Percentiles rank a stretch among this genome's conserved stretches.
Evolutionary conservation across 2,329 filamentous ascomycete species (phyloP).

Genomic region (Clarireedia hainanense): DNA sequence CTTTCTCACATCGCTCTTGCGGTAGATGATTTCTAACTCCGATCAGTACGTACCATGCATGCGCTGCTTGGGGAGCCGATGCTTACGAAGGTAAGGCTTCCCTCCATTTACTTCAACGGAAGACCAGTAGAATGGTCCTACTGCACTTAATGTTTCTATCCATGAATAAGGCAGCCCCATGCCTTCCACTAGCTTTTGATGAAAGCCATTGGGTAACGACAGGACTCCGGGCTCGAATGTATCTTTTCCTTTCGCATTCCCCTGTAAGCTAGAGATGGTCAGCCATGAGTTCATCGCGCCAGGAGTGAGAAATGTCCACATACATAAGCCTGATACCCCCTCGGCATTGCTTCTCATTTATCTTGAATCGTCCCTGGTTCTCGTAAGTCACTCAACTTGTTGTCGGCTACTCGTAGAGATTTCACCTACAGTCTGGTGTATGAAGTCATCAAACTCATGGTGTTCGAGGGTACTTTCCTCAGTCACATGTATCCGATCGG

Average conservation of each 20-base stretch:
- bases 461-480: not conserved
- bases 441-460: not conserved
- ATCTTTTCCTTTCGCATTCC: constrained; percentile 44
- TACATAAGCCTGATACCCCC: not conserved
- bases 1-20: constrained; percentile 59
- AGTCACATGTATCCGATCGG: not conserved
- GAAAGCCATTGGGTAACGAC: constrained; percentile 42
- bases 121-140: constrained; percentile 58
- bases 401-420: not conserved
- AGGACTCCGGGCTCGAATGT: constrained; percentile 51
- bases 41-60: not conserved
- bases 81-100: constrained; percentile 49
- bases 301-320: not conserved
- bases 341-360: not conserved
- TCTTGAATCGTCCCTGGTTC: not conserved
- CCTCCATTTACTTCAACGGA: constrained; percentile 48
- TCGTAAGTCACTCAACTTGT: not conserved
- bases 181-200: constrained; percentile 48
- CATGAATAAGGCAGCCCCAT: constrained; percentile 49
- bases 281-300: not conserved
- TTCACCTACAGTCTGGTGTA: not conserved
- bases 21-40: constrained; percentile 48
- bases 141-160: constrained; percentile 51
- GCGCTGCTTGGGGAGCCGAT: not conserved
- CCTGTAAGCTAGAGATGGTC: constrained; percentile 16